Conservation (phyloP, 176 grass and related monocot species). For the Raddia distichophylla region DNA sequence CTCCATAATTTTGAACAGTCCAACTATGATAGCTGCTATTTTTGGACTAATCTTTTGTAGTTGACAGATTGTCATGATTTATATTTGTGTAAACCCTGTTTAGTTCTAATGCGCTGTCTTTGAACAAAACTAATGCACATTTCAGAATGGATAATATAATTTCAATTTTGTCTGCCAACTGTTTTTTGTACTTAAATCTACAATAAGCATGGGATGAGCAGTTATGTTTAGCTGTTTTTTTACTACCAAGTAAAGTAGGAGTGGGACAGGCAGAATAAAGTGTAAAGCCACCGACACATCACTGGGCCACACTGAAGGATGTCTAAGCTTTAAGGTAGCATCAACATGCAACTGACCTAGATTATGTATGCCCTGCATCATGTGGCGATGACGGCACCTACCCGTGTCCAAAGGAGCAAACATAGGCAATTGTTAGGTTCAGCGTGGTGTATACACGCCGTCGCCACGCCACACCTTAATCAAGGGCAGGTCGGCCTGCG, state of each 20-base stretch:
- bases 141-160: not conserved
- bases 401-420: too few relatives aligned
- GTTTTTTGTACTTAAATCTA: conserved; percentile 10
- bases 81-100: not conserved
- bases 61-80: not conserved
- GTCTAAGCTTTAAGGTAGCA: conserved; percentile 71
- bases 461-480: too few relatives aligned
- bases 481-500: too few relatives aligned
- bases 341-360: conserved; percentile 63
- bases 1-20: not conserved
- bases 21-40: not conserved
- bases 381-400: conserved; percentile 43
- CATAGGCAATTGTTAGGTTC: too few relatives aligned
- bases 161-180: conserved; percentile 3
- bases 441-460: too few relatives aligned
- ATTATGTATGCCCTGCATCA: conserved; percentile 56
- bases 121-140: not conserved
- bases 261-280: conserved; percentile 73
- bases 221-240: conserved; percentile 27
- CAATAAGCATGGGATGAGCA: conserved; percentile 18
- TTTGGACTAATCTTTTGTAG: not conserved
- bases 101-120: conserved; percentile 8
- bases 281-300: conserved; percentile 72
- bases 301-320: conserved; percentile 54
- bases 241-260: conserved; percentile 39